Conservation (phyloP, 139 green algal genomes). For the Eudorina sp. region DNA sequence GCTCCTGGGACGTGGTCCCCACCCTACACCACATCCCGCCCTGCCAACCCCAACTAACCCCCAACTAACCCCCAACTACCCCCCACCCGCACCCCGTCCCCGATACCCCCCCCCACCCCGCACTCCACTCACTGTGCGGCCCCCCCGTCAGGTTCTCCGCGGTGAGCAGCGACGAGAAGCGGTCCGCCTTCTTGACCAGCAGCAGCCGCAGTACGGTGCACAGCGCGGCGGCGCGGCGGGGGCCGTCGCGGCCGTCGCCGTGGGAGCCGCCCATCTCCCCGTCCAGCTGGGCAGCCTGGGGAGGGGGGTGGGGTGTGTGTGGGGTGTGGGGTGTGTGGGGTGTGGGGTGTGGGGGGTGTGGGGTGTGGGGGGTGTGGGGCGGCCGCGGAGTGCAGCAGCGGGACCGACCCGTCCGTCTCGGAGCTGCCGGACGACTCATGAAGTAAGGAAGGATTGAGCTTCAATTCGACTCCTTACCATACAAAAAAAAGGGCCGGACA, state of each 20-base stretch:
- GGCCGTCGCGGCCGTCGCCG: slow-evolving; percentile 47
- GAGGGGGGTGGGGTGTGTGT: not conserved
- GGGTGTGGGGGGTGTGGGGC: too few species aligned
- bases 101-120: too few species aligned
- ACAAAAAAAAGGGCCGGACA: too few species aligned
- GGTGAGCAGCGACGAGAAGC: slow-evolving; percentile 12
- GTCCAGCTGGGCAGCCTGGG: slow-evolving; percentile 10
- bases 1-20: too few species aligned
- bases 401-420: too few species aligned
- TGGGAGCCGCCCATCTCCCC: slow-evolving; percentile 36
- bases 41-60: not conserved
- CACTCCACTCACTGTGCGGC: slow-evolving; percentile 44
- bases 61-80: too few species aligned
- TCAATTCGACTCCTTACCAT: too few species aligned
- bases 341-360: not conserved
- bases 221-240: slow-evolving; percentile 50
- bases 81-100: too few species aligned
- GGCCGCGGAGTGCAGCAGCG: too few species aligned
- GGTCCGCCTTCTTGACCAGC: slow-evolving; percentile 53
- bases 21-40: not conserved
- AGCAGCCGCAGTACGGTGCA: slow-evolving; percentile 53
- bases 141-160: slow-evolving; percentile 18
- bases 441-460: not conserved
- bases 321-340: not conserved
- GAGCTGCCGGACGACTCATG: too few species aligned